These are phyloP conservation scores for Vigna trinervia DNA, from an alignment of 306 rosid species.

Conservation along the genomic window DNA sequence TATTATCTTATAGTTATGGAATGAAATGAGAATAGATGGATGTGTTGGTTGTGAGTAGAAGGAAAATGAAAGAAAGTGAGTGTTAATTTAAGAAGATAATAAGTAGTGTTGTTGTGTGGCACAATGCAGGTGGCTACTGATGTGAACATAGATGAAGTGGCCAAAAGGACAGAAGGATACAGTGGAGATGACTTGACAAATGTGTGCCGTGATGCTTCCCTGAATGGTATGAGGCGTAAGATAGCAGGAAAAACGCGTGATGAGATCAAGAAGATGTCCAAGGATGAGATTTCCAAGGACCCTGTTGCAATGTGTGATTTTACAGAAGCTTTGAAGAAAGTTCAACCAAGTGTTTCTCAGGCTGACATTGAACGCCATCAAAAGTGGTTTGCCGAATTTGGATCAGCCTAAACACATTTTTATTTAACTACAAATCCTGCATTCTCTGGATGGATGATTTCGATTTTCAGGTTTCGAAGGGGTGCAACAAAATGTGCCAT, in stretches of 20 bases:
- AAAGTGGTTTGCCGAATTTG: conserved; percentile 94
- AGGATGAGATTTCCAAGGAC: conserved; percentile 94
- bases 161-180: conserved; percentile 88
- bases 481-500: no score
- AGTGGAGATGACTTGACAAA: conserved; percentile 98
- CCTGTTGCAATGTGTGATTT: conserved; percentile 99
- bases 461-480: no score
- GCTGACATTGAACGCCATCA: conserved; percentile 88
- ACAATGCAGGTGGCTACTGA: conserved; percentile 74
- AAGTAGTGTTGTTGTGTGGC: conserved; percentile 9
- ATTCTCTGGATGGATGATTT: no score
- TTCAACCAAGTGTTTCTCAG: conserved; percentile 90
- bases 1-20: not conserved
- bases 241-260: conserved; percentile 98
- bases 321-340: conserved; percentile 87
- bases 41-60: no score
- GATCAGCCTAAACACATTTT: conserved; percentile 63
- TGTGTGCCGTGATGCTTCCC: conserved; percentile 94
- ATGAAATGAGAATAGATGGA: not conserved
- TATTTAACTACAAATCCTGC: not conserved
- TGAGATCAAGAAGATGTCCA: conserved; percentile 93
- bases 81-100: not conserved
- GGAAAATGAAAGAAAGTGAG: no score
- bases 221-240: conserved; percentile 97
- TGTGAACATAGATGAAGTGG: conserved; percentile 87